Conservation (phyloP, 345 rosid genomes). For the Garcia nutans region DNA sequence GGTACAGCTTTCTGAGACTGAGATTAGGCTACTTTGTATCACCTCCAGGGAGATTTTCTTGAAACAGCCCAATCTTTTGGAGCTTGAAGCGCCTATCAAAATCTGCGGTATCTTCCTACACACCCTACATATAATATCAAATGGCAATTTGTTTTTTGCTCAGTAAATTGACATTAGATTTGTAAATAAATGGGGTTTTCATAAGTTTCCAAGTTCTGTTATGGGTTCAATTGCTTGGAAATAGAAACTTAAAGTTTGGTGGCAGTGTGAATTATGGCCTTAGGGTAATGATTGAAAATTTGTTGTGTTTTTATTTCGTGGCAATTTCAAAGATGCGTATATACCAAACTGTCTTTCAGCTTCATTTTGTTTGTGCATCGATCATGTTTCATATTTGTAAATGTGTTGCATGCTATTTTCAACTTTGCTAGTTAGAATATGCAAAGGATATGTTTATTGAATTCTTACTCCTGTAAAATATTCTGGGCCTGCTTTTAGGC, state of each 20-base stretch:
- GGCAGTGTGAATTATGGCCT: background rate
- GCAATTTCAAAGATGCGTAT: background rate
- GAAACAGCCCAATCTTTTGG: constrained; percentile 32
- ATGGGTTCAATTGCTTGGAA: background rate
- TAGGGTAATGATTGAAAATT: background rate
- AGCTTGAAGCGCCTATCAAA: constrained; percentile 34
- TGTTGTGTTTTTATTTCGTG: background rate
- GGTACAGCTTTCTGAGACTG: constrained; percentile 32
- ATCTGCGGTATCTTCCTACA: constrained; percentile 25
- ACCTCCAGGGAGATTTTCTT: constrained; percentile 24
- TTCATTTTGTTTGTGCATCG: background rate
- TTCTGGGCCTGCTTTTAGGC: background rate
- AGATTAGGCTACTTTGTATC: constrained; percentile 29
- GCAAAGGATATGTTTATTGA: background rate
- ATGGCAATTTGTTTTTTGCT: background rate
- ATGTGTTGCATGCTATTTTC: background rate
- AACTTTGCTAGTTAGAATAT: background rate
- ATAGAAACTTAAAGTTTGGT: background rate
- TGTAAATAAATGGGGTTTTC: background rate
- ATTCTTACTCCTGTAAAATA: background rate
- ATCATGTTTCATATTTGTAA: background rate
- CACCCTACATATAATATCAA: background rate
- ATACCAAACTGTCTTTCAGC: background rate
- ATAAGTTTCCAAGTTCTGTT: background rate
- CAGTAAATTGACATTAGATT: background rate